Base-by-base conservation (phyloP, 2,329 filamentous ascomycete species). In the Colletotrichum melonis region DNA sequence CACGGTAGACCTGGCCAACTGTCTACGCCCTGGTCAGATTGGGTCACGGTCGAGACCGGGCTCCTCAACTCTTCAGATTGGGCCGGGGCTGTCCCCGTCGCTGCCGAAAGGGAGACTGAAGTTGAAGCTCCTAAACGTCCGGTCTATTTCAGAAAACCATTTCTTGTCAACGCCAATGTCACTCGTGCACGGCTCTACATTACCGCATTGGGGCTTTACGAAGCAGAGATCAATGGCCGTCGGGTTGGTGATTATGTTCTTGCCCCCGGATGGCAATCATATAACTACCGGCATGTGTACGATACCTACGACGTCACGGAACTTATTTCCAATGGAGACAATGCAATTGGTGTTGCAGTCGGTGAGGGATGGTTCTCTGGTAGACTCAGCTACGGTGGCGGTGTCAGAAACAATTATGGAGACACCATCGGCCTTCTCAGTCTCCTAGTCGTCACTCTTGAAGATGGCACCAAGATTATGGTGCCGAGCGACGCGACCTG, bases 231-330 rank as follows among this genome's bases (percentile, higher is more conserved):
- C 73, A 89, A 90, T 69, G 87, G 85, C 0, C 73, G 79, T 0
- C 78, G 78, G 5, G 82, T 88, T 1, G 83, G 84, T 0, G 82
- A 84, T 46, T 69, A 78, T 6, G 81, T 84, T 1, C 79, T 89
- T 42, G 85, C 87, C 26, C 88, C 88, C 0, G 88, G 88, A 0
- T 90, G 87, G 86, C 85, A 86, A 57, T 85, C 84, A 1, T 91
- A 90, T 75, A 79, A 84, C 1, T 79, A 86, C 62, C 82, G 88
- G 0, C 83, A 87, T n/a, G 81, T 84, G 1, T 91, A 90, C 71
- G 84, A 90, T 65, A 87, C 85, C 0, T 88, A 87, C 71, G 87
- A 91, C 73, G 85, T 90, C 1, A 85, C 83, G 0, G 72, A 80
- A 0, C 79, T 87, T 0, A 69, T 90, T 1, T 78, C 77, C 4